These are phyloP conservation scores for Hymenoscyphus repandus DNA, from an alignment of 2,329 filamentous ascomycete species.

Conservation along the genomic window DNA sequence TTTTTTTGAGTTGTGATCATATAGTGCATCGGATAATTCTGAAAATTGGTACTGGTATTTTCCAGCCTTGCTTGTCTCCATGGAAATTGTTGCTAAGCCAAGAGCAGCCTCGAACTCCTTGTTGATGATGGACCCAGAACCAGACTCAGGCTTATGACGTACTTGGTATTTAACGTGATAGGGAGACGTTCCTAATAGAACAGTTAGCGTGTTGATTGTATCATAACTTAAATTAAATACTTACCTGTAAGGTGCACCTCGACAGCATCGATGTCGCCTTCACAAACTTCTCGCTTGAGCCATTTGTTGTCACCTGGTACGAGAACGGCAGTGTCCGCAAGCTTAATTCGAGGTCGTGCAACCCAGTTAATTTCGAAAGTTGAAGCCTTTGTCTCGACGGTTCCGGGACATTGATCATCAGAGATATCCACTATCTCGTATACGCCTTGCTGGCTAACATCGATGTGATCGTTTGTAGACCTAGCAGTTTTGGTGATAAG, in stretches of 20 bases:
- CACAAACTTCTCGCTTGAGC: slow-evolving; percentile 78
- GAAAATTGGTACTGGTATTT: slow-evolving; percentile 82
- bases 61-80: slow-evolving; percentile 82
- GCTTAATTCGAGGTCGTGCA: slow-evolving; percentile 65
- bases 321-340: slow-evolving; percentile 62
- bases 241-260: slow-evolving; percentile 74
- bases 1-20: slow-evolving; percentile 64
- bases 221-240: slow-evolving; percentile 22
- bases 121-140: slow-evolving; percentile 57
- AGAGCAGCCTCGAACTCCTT: slow-evolving; percentile 74
- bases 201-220: slow-evolving; percentile 3
- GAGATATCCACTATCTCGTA: slow-evolving; percentile 76
- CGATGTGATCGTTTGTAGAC: slow-evolving; percentile 63
- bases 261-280: slow-evolving; percentile 87
- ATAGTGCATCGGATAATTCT: slow-evolving; percentile 78
- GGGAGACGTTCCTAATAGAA: slow-evolving; percentile 61
- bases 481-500: slow-evolving; percentile 41
- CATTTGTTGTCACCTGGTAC: slow-evolving; percentile 50
- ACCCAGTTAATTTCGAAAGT: slow-evolving; percentile 82
- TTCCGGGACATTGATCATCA: slow-evolving; percentile 78
- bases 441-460: slow-evolving; percentile 61
- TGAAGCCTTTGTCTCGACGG: slow-evolving; percentile 67
- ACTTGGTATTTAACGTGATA: slow-evolving; percentile 81
- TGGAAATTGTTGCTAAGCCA: slow-evolving; percentile 69
- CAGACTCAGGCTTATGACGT: slow-evolving; percentile 63